Percentiles rank a stretch among this genome's conserved stretches.
Evolutionary conservation across 2,329 filamentous ascomycete genomes (phyloP).

Genomic region (Fusarium beomiforme): DNA sequence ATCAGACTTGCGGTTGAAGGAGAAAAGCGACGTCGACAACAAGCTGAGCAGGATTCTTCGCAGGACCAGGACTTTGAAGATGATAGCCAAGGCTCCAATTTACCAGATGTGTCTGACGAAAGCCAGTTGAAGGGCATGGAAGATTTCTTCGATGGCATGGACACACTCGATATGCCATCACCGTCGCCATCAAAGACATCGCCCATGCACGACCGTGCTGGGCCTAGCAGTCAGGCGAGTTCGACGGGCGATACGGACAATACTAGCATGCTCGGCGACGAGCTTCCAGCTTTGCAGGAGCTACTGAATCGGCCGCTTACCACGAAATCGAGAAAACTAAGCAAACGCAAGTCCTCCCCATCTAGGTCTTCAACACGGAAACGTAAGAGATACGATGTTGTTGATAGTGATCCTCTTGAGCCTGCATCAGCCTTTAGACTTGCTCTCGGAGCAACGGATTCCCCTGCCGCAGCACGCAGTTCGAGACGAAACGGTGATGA

Average conservation of each 20-base stretch:
- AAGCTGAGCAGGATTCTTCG: conserved; percentile 58
- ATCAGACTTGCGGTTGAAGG: conserved; percentile 53
- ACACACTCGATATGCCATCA: conserved; percentile 39
- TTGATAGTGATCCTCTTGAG: conserved; percentile 48
- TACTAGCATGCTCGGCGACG: conserved; percentile 51
- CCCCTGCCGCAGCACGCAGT: conserved; percentile 37
- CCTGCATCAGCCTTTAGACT: conserved; percentile 36
- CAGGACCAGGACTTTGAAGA: conserved; percentile 64
- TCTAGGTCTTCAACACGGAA: conserved; percentile 45
- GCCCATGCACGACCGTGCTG: conserved; percentile 36
- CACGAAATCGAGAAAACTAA: conserved; percentile 10
- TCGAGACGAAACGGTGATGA: conserved; percentile 30
- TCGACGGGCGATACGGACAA: conserved; percentile 50
- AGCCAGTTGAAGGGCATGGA: conserved; percentile 45
- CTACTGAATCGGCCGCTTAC: conserved; percentile 40
- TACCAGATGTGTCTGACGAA: conserved; percentile 48
- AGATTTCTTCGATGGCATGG: conserved; percentile 27
- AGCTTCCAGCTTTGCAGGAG: conserved; percentile 52
- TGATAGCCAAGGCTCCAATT: conserved; percentile 57
- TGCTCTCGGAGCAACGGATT: conserved; percentile 13
- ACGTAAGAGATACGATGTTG: conserved; percentile 43
- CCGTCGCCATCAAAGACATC: conserved; percentile 46
- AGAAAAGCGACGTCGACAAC: conserved; percentile 46
- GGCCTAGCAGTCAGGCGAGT: conserved; percentile 49
- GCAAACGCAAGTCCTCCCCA: conserved; percentile 40